phyloP scores from a whole-genome alignment of 805 yeast genomes.

The Blastobotrys chiropterorum region DNA sequence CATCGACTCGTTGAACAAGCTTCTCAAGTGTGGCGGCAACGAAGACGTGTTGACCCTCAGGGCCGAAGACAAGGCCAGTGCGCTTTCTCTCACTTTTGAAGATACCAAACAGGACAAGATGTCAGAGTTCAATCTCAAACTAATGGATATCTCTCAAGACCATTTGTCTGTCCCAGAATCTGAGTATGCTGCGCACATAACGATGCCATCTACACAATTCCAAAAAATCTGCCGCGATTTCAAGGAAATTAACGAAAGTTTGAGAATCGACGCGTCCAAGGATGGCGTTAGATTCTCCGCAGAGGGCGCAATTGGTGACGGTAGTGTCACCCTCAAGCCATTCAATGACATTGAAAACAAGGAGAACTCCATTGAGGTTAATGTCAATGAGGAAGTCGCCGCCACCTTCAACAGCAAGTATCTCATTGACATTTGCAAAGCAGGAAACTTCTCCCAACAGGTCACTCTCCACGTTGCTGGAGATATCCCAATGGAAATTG shows the following conservation, averaged over 20 bases:
- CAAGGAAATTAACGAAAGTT: conserved; percentile 78
- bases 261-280: conserved; percentile 80
- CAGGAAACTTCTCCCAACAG: conserved; percentile 66
- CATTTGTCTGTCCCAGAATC: conserved; percentile 89
- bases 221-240: conserved; percentile 86
- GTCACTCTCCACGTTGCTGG: conserved; percentile 84
- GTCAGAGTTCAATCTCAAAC: conserved; percentile 82
- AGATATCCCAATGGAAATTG: conserved; percentile 90
- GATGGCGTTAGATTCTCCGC: conserved; percentile 85
- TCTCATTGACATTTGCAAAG: conserved; percentile 85
- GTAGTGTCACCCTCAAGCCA: conserved; percentile 81
- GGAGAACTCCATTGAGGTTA: conserved; percentile 66
- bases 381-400: conserved; percentile 79
- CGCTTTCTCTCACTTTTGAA: conserved; percentile 76
- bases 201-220: conserved; percentile 84
- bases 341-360: conserved; percentile 70
- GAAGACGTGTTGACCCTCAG: conserved; percentile 81
- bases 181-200: conserved; percentile 79
- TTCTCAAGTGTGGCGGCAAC: conserved; percentile 85
- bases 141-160: conserved; percentile 96
- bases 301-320: conserved; percentile 89
- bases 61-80: conserved; percentile 85
- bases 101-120: conserved; percentile 87
- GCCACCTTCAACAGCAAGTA: conserved; percentile 89
- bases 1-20: conserved; percentile 77